Base-by-base conservation (phyloP, 208 protist genomes). In the Spongospora subterranea region DNA sequence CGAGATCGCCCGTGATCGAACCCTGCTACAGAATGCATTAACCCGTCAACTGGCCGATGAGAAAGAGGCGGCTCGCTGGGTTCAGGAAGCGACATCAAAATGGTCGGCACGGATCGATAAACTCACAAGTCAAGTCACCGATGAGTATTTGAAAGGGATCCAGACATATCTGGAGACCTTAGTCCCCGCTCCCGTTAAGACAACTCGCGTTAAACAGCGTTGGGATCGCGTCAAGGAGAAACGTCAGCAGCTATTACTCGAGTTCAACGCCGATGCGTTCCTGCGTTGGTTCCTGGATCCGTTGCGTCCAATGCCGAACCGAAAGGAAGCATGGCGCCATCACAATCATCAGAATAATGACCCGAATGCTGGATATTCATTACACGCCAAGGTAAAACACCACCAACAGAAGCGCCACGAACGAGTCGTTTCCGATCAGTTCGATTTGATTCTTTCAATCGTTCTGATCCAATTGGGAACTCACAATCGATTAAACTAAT, bases 231-330 rank as follows among this genome's bases (percentile, higher is more conserved):
- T 82, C 71, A 35, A 43, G 71, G 71, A 82, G 17, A 6, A 35
- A 6, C 71, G 71, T 20, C 17, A 45, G 17, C 71, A 82, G 71
- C 6, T 82, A 6, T n/a, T 82, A 6, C 13, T 6, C 71, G 71
- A 82, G 6, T 82, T 82, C 71, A 82, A 82, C 71, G 17, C 71
- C 17, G 71, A 35, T n/a, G 71, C n/a, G 35, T 82, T 82, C 71
- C n/a, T 82, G 71, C 6, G 13, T 20, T 82, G 71, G 71, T 82
- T 82, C 71, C 71, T 82, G 71, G 71, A 82, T 43, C 71, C 71
- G 71, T 6, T n/a, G 17, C 71, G 71, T 6, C 71, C 71, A 6
- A 43, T 43, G 71, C 71, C 71, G n/a, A 39, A 6, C 17, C 71
- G 71, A 13, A 20, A 6, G 71, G 40, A 6, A 13, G n/a, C 71